Base-by-base conservation (phyloP, 768 basidiomycete genomes). In the Mycena sanguinolenta region DNA sequence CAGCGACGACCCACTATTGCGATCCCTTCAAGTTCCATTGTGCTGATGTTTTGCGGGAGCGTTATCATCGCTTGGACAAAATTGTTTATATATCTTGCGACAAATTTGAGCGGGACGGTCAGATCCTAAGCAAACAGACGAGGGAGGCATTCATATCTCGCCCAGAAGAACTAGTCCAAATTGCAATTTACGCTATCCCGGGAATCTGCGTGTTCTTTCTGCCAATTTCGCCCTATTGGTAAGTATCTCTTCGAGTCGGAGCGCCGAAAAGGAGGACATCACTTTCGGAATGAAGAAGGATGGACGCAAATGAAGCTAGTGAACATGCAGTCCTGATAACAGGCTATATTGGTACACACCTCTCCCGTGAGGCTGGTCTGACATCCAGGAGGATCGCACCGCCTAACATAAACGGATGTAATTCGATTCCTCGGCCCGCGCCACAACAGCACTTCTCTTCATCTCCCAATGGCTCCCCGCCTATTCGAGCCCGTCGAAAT, bases 11-110 rank as follows among this genome's bases (percentile, higher is more conserved):
- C 30, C 49, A 65, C 64, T 30, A 65, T 58, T 36, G 64, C 64
- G 44, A 65, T 66, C 19, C 49, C 65, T 65, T 65, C 63, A 58
- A 65, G 42, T 36, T 65, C 44, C 34, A 65, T 65, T 57, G 42
- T 57, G 52, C 63, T 64, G 39, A 53, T 53, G 62, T 55, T 54
- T 52, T 54, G 52, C 50, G 52, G 49, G 61, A 62, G 64, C 54
- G 64, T 49, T 65, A 38, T 65, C 55, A n/a, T 58, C 58, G 55
- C 55, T 58, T 58, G 44, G 17, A 50, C 55, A 50, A 65, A 49
- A 55, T 55, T 50, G 64, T 58, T 65, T 65, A 65, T 65, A 36
- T 65, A 65, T 65, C 64, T 65, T 65, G 64, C 64, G 21, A 65
- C 64, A 65, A 58, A 49, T 65, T 58, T 58, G 55, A 50, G 64